A percentile compares a stretch with the other conserved stretches of the same genome.
phyloP scores from a whole-genome alignment of 805 yeast genomes.

The Candida coleopterorum region DNA sequence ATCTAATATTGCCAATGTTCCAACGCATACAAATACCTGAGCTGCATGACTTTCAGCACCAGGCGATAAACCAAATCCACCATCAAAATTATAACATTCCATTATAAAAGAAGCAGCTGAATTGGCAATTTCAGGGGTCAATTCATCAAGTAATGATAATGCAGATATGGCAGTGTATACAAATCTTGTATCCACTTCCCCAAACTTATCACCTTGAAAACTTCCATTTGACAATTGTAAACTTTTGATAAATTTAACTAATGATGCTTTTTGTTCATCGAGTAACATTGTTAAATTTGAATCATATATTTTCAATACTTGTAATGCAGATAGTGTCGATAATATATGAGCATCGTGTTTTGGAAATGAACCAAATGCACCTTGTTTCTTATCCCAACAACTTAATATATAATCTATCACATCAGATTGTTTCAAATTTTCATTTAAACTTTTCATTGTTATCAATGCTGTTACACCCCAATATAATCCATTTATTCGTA shows the following conservation, averaged over 20 bases:
- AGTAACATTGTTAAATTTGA: conserved; percentile 9
- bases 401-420: conserved; percentile 63
- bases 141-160: conserved; percentile 60
- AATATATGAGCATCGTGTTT: conserved; percentile 84
- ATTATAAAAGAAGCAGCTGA: conserved; percentile 64
- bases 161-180: conserved; percentile 77
- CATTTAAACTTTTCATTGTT: conserved; percentile 45
- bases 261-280: conserved; percentile 37
- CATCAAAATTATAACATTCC: conserved; percentile 85
- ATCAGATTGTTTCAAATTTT: conserved; percentile 55
- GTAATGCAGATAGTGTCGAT: conserved; percentile 83
- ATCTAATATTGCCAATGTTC: conserved; percentile 65
- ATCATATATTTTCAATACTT: conserved; percentile 65
- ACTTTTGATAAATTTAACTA: conserved; percentile 23
- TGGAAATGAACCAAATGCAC: conserved; percentile 90
- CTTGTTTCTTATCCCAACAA: conserved; percentile 55
- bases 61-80: conserved; percentile 90
- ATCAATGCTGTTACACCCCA: conserved; percentile 88
- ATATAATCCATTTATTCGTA: conserved; percentile 85
- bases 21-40: conserved; percentile 83
- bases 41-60: conserved; percentile 97
- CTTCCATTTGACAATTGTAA: conserved; percentile 64
- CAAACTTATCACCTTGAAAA: conserved; percentile 85
- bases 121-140: conserved; percentile 51
- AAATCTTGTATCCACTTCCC: conserved; percentile 91